Evolutionary conservation across 495 filamentous ascomycete species (phyloP).

Genomic region (Aspergillus cavernicola): DNA sequence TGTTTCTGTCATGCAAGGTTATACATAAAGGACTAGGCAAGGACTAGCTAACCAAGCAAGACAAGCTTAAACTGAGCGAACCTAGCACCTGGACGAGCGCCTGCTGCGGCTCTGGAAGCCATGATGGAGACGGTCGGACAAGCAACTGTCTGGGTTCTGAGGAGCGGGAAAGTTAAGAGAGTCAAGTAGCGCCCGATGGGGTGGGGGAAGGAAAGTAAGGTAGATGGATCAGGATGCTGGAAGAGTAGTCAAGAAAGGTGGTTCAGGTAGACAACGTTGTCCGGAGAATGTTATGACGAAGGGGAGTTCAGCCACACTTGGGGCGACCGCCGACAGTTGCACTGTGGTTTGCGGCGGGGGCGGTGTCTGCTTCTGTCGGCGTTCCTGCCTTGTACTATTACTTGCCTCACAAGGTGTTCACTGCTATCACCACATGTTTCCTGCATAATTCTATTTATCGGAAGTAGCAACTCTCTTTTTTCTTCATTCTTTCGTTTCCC

Average conservation of each 20-base stretch:
- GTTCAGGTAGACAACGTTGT: conserved; percentile 1
- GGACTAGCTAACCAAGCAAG: conserved; percentile 67
- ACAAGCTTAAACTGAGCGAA: conserved; percentile 99
- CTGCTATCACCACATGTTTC: conserved; percentile 17
- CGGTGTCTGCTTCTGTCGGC: conserved; percentile 17
- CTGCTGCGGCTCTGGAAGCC: conserved; percentile 76
- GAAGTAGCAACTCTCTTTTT: conserved; percentile 3
- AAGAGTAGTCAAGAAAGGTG: conserved; percentile 10
- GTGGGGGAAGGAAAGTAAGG: neutral
- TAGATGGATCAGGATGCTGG: conserved; percentile 16
- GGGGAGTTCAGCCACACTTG: conserved; percentile 24
- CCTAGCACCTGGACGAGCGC: conserved; percentile 70
- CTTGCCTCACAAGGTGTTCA: conserved; percentile 1
- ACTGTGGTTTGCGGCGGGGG: conserved; percentile 20
- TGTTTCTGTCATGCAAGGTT: neutral
- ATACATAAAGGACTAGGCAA: conserved; percentile 1
- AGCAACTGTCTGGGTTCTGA: conserved; percentile 1
- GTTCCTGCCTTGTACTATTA: conserved; percentile 3
- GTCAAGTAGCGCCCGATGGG: neutral
- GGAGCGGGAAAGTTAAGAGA: neutral
- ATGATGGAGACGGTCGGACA: conserved; percentile 44
- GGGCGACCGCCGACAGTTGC: neutral
- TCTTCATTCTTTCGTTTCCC: too few relatives aligned
- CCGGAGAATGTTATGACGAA: conserved; percentile 22
- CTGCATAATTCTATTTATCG: too few relatives aligned